Base-by-base conservation (phyloP, 805 yeast genomes). In the Vanderwaltozyma tropicalis region DNA sequence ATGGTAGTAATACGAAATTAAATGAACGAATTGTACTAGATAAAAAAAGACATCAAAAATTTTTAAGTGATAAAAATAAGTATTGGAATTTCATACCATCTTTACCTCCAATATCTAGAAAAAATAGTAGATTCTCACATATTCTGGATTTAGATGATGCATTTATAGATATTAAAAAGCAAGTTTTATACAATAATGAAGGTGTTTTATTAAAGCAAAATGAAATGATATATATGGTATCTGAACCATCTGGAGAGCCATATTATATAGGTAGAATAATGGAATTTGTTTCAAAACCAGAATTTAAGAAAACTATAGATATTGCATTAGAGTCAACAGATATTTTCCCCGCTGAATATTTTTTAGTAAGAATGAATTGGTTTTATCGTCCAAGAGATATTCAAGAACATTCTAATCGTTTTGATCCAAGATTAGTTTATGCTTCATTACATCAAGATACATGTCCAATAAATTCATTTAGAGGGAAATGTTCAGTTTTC, bases 171-270 rank as follows among this genome's bases (percentile, higher is more conserved):
- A 41, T 48, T 4, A 34, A 37, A 11, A 54, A 55, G 14, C 61
- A 62, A 18, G 41, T 35, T 11, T 37, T 67, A 15, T 39, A 38
- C 14, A 47, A 46, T 22, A 28, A 38, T 0, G 49, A 43, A 5
- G 57, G 34, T 18, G 40, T 19, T 27, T 29, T 57, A 2, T 26
- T 65, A 9, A 47, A 46, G 32, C 45, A 51, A 29, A 52, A 62
- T 37, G 94, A 87, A 40, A 76, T 68, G 41, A 79, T 87, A 9
- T 87, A 82, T 55, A 76, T 88, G 77, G 70, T 88, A 11, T 76
- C 92, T 44, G 96, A 86, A 57, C 95, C 95, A 1, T 86, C 95
- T 0, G 92, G 95, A 2, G 96, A 86, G 50, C 96, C 97, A 0
- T 92, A 82, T 64, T 84, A 86, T 50, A 72, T 92, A 31, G 97